Conservation (phyloP, 1,284 basidiomycete species). For the Marasmius fiardii region DNA sequence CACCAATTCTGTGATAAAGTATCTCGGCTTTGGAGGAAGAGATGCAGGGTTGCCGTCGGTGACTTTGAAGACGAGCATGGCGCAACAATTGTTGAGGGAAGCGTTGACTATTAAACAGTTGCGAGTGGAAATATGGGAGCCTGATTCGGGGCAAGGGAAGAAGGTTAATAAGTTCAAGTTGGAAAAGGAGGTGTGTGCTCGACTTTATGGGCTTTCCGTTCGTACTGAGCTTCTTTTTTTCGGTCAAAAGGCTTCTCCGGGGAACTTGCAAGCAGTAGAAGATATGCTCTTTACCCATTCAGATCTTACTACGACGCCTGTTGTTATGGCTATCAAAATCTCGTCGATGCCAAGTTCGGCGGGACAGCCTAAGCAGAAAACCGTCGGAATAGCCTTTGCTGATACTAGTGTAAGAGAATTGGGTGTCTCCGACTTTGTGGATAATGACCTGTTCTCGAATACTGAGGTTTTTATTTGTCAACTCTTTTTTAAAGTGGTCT, state of each 20-base stretch:
- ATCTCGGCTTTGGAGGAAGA: constrained; percentile 64
- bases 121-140: constrained; percentile 89
- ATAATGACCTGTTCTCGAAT: constrained; percentile 96
- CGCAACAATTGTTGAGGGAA: constrained; percentile 85
- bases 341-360: constrained; percentile 47
- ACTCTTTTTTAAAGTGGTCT: neutral
- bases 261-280: constrained; percentile 92
- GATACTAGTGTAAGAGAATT: constrained; percentile 74
- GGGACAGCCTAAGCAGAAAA: constrained; percentile 54
- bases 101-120: constrained; percentile 90
- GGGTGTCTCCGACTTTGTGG: constrained; percentile 85
- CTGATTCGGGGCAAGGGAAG: constrained; percentile 72
- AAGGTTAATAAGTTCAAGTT: constrained; percentile 72
- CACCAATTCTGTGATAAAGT: constrained; percentile 84
- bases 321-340: constrained; percentile 89
- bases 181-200: constrained; percentile 66
- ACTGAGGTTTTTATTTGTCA: constrained; percentile 65
- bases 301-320: constrained; percentile 83
- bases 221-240: constrained; percentile 9
- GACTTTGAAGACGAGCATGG: constrained; percentile 77
- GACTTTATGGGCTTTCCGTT: constrained; percentile 3
- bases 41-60: constrained; percentile 71
- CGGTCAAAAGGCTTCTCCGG: constrained; percentile 79
- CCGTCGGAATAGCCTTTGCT: constrained; percentile 73
- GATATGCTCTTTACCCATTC: constrained; percentile 87